Conservation (phyloP, 2,329 filamentous ascomycete species). For the Sclerotinia nivalis region DNA sequence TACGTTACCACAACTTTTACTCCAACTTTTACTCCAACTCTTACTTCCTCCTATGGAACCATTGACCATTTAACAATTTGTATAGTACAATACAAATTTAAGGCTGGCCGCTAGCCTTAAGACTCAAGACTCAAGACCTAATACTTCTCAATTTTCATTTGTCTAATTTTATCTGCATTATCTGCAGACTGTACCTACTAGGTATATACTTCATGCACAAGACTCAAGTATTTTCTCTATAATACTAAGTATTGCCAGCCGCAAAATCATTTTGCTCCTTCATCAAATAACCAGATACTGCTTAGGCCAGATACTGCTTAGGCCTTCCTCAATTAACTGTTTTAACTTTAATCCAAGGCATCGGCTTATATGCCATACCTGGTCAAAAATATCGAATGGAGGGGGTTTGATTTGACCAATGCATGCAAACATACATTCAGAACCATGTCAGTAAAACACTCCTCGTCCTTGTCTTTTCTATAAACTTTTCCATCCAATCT, state of each 20-base stretch:
- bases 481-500: neutral
- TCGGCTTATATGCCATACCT: neutral
- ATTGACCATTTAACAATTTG: no score
- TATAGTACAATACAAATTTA: no score
- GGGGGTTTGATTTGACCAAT: neutral
- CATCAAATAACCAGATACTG: neutral
- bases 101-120: no score
- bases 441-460: neutral
- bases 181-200: no score
- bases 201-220: no score
- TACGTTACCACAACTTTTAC: no score
- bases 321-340: neutral
- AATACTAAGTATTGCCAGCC: neutral
- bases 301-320: no score
- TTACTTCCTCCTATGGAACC: no score
- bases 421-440: neutral
- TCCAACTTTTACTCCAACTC: no score
- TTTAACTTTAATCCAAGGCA: neutral
- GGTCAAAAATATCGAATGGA: neutral
- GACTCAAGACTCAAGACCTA: no score
- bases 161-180: no score
- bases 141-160: no score
- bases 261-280: neutral
- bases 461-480: neutral
- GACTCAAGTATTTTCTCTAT: neutral